Conservation (phyloP, 2,329 filamentous ascomycete species). For the Trichoderma guizhouense region DNA sequence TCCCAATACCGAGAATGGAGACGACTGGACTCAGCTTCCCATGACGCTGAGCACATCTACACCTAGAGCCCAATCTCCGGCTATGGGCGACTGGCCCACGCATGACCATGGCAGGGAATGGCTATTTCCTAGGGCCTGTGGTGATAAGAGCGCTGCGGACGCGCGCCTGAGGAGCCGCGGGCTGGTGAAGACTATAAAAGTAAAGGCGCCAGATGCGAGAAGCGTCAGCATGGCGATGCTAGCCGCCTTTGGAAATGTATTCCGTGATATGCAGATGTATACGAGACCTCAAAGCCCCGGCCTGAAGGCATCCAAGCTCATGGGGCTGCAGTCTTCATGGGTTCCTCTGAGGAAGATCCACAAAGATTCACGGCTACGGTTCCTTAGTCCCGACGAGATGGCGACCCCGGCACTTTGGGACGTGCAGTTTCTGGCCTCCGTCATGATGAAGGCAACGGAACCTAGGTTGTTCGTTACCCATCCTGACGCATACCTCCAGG, state of each 20-base stretch:
- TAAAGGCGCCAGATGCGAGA: constrained; percentile 62
- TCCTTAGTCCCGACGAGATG: constrained; percentile 69
- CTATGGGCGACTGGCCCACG: constrained; percentile 44
- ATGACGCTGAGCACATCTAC: constrained; percentile 45
- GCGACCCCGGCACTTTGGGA: constrained; percentile 69
- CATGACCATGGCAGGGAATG: constrained; percentile 53
- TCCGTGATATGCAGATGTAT: constrained; percentile 43
- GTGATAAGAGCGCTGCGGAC: constrained; percentile 59
- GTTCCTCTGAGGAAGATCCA: constrained; percentile 75
- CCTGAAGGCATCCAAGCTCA: constrained; percentile 40
- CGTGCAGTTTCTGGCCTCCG: constrained; percentile 64
- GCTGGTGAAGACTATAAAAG: constrained; percentile 60
- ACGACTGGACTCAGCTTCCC: constrained; percentile 56
- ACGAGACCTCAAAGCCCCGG: constrained; percentile 29
- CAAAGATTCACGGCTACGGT: constrained; percentile 68
- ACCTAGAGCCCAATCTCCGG: constrained; percentile 47
- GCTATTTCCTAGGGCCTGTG: constrained; percentile 67
- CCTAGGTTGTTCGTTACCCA: constrained; percentile 74
- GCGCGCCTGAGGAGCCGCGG: constrained; percentile 72
- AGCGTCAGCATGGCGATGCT: constrained; percentile 64
- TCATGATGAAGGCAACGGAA: constrained; percentile 68
- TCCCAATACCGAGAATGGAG: constrained; percentile 33
- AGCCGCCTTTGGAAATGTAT: constrained; percentile 57
- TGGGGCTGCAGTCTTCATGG: constrained; percentile 65
- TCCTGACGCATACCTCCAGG: constrained; percentile 70